These are phyloP conservation scores for Thamnidium elegans DNA, from an alignment of 192 early-diverging fungal species.

Conservation along the genomic window DNA sequence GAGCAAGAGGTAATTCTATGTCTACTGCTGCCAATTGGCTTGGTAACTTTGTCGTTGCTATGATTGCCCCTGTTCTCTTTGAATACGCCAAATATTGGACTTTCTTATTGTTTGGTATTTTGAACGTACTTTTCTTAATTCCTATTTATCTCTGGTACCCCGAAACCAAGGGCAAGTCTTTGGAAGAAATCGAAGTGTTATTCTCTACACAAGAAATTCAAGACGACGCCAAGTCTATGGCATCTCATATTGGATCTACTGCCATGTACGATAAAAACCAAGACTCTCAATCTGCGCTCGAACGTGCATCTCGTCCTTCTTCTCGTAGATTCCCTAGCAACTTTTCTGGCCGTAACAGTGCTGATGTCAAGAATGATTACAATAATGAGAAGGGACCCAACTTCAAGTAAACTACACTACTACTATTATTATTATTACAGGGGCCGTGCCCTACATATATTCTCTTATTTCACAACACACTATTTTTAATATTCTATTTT, in stretches of 20 bases:
- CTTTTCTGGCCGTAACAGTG: slow-evolving; percentile 17
- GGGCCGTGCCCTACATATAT: slow-evolving; percentile 6
- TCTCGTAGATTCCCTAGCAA: slow-evolving; percentile 27
- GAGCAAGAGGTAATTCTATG: slow-evolving; percentile 73
- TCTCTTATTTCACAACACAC: neutral
- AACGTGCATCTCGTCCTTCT: slow-evolving; percentile 20
- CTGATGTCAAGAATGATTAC: slow-evolving; percentile 27
- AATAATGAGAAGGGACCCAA: slow-evolving; percentile 29
- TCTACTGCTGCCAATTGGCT: slow-evolving; percentile 81
- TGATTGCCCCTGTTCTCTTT: slow-evolving; percentile 64
- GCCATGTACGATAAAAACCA: slow-evolving; percentile 27
- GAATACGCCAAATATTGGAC: slow-evolving; percentile 54
- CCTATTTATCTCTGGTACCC: slow-evolving; percentile 69
- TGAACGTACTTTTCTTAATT: slow-evolving; percentile 47
- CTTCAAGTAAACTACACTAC: slow-evolving; percentile 21
- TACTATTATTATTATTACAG: slow-evolving; percentile 6
- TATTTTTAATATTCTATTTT: neutral
- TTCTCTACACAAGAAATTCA: slow-evolving; percentile 31
- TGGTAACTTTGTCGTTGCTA: slow-evolving; percentile 68
- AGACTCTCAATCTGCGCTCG: slow-evolving; percentile 27
- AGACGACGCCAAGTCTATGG: slow-evolving; percentile 26
- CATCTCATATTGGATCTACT: slow-evolving; percentile 29
- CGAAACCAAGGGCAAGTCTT: slow-evolving; percentile 76
- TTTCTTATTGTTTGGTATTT: slow-evolving; percentile 58
- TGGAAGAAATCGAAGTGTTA: slow-evolving; percentile 59